phyloP scores from a whole-genome alignment of 2,329 filamentous ascomycete genomes.

The Phaeosphaeriaceae sp. region DNA sequence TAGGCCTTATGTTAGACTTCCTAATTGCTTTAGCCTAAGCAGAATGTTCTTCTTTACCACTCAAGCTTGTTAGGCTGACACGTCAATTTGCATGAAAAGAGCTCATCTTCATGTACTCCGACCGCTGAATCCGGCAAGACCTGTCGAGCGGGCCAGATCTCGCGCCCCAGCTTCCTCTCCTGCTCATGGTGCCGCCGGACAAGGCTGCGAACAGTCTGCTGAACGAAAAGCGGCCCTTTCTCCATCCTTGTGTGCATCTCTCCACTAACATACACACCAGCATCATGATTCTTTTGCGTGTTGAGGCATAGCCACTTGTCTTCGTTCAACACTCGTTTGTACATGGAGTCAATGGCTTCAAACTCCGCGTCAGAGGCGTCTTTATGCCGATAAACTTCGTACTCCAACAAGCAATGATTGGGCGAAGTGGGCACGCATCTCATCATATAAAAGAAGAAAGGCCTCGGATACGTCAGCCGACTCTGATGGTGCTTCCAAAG shows the following conservation, averaged over 20 bases:
- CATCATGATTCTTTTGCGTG: slow-evolving; percentile 66
- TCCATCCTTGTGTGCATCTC: slow-evolving; percentile 67
- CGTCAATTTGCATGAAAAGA: too few relatives aligned
- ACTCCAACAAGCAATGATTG: slow-evolving; percentile 60
- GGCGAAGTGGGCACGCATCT: slow-evolving; percentile 56
- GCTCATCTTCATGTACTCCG: too few relatives aligned
- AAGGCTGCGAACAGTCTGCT: slow-evolving; percentile 57
- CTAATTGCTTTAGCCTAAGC: too few relatives aligned
- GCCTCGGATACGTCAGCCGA: slow-evolving; percentile 53
- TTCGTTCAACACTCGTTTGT: slow-evolving; percentile 69
- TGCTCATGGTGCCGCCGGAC: slow-evolving; percentile 56
- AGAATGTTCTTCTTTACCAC: too few relatives aligned
- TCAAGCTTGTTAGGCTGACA: too few relatives aligned
- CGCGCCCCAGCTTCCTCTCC: slow-evolving; percentile 53
- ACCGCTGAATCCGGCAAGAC: too few relatives aligned
- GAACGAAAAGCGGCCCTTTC: slow-evolving; percentile 65
- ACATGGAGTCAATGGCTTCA: slow-evolving; percentile 62
- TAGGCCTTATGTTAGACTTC: too few relatives aligned
- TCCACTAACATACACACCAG: slow-evolving; percentile 67
- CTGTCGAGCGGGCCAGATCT: slow-evolving; percentile 62
- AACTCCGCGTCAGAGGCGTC: slow-evolving; percentile 67
- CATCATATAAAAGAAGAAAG: slow-evolving; percentile 65
- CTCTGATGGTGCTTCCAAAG: slow-evolving; percentile 45
- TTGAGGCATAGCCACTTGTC: slow-evolving; percentile 68
- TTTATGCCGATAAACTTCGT: slow-evolving; percentile 69